Evolutionary conservation across 1,284 basidiomycete genomes (phyloP), one percentile per base, ranked within the genome.

Genomic region (Sanghuangporus weigelae): DNA sequence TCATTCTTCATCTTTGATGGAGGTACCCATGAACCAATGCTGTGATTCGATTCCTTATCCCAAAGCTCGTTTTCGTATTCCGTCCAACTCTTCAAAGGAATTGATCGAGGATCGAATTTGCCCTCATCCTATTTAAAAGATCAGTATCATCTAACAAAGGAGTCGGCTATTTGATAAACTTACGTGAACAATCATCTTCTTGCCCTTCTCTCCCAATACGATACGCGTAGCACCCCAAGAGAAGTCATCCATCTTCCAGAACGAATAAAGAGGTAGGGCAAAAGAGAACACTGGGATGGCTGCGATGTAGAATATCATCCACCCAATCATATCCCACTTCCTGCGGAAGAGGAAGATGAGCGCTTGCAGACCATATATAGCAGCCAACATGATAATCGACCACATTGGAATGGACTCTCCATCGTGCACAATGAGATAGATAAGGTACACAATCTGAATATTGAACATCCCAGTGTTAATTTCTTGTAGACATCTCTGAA

Each of bases 161-260:
- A 16, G 58, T 19, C 8, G 19, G 14, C 40, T 38, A 31, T 2
- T 3, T 2, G 23, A 48, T 38, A 14, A 0, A 81, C 89, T 68
- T 73, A 94, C 92, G 75, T 98, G 96, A 60, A 98, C 87, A 67
- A 98, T 88, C 69, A 98, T 80, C 78, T 95, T 96, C 83, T 96
- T 96, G 36, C 96, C 96, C 64, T 89, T 84, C 77, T 99, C 96
- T 69, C 96, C 96, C 69, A 97, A 79, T 39, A 99, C 96, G 67
- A 96, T 75, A 86, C 93, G 92, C 21, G 95, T 97, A 55, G 85
- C 84, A 85, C 97, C 97, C 97, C 95, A 97, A 3, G 93, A 96
- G 85, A 98, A 98, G 77, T 97, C 95, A 77, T 98, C 96, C 96
- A 98, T 98, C 69, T 84, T 87, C 96, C 96, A 99, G 88, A 98